Percentiles rank a stretch among this genome's conserved stretches.
These are phyloP conservation scores for Histomonas meleagridis DNA, from an alignment of 208 protist genomes.

Conservation along the genomic window DNA sequence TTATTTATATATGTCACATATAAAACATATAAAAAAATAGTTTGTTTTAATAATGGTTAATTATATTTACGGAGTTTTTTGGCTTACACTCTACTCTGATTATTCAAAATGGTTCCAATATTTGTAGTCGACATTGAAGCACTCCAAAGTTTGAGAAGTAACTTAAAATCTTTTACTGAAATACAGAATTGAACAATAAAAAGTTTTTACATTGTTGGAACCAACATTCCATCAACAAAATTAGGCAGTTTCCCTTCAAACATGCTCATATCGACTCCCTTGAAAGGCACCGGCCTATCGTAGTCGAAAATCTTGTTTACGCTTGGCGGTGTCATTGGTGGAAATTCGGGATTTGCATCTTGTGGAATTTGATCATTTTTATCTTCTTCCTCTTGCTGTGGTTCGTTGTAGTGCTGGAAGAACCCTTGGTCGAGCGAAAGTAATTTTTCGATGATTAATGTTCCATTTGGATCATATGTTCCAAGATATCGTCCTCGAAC, in stretches of 20 bases:
- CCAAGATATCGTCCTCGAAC: neutral
- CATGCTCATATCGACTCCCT: neutral
- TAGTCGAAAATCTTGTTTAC: neutral
- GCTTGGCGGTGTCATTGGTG: neutral
- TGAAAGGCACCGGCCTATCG: neutral
- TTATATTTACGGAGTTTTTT: no score
- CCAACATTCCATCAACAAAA: neutral
- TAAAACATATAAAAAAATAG: no score
- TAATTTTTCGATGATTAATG: neutral
- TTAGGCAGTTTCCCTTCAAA: neutral
- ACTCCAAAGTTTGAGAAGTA: no score
- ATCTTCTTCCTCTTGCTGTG: neutral
- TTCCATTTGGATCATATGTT: conserved; percentile 1
- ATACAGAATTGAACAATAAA: no score
- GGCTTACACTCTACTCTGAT: no score
- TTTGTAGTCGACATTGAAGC: no score
- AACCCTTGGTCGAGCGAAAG: neutral
- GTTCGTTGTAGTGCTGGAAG: neutral
- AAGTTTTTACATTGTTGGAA: no score
- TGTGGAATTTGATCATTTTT: neutral
- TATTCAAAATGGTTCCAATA: no score
- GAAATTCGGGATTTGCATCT: neutral
- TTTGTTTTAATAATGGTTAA: no score
- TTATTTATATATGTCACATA: no score
- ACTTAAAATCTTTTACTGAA: no score